Evolutionary conservation across 1,284 basidiomycete genomes (phyloP).

Genomic region (Meripilus lineatus): DNA sequence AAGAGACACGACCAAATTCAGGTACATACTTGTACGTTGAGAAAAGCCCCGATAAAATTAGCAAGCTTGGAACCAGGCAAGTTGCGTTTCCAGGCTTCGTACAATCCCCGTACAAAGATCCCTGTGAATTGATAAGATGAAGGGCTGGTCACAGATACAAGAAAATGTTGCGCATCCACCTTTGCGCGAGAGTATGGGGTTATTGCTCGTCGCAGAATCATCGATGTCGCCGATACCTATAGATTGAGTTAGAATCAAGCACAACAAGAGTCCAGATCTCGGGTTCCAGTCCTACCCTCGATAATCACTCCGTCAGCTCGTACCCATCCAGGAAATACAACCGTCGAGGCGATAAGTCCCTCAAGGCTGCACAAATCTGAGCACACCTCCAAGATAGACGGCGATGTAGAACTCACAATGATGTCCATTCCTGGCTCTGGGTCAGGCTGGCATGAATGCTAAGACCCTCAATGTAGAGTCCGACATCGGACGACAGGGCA

Average conservation of each 20-base stretch:
- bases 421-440: not conserved
- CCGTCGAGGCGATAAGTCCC: not conserved
- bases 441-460: not conserved
- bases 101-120: conserved; percentile 5
- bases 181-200: not conserved
- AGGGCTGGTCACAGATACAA: not conserved
- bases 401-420: not conserved
- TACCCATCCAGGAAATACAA: not conserved
- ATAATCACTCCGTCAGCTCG: not conserved
- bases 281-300: not conserved
- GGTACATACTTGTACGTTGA: conserved; percentile 5
- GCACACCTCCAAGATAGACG: not conserved
- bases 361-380: not conserved
- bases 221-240: not conserved
- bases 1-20: not conserved
- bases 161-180: not conserved
- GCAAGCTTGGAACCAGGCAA: not conserved
- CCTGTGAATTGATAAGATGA: not conserved
- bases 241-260: not conserved
- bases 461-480: conserved; percentile 2
- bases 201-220: not conserved
- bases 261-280: not conserved
- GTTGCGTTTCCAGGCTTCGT: conserved; percentile 8
- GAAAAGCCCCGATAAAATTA: conserved; percentile 2
- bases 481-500: not conserved